Conservation (phyloP, 495 filamentous ascomycete species). For the Talaromyces liani region DNA sequence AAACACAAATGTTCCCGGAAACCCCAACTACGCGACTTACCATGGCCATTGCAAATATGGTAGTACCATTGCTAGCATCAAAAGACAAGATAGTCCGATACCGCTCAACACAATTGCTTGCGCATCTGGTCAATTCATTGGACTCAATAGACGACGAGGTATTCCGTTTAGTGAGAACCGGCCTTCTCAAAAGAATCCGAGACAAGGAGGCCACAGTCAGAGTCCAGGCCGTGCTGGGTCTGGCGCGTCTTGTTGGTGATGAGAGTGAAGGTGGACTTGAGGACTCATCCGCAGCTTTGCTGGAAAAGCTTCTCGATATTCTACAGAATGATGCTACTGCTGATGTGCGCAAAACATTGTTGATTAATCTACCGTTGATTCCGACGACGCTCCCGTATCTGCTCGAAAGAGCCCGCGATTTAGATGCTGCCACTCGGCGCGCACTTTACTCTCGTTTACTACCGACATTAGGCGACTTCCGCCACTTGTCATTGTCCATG, state of each 20-base stretch:
- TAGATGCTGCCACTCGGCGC: slow-evolving; percentile 73
- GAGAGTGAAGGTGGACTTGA: slow-evolving; percentile 66
- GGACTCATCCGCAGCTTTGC: slow-evolving; percentile 53
- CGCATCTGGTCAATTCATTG: slow-evolving; percentile 82
- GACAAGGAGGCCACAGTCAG: slow-evolving; percentile 91
- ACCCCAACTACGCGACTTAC: slow-evolving; percentile 78
- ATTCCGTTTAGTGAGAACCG: slow-evolving; percentile 69
- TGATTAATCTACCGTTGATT: slow-evolving; percentile 80
- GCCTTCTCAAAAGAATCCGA: slow-evolving; percentile 72
- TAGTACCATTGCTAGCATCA: slow-evolving; percentile 62
- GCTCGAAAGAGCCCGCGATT: slow-evolving; percentile 82
- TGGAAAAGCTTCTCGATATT: slow-evolving; percentile 81
- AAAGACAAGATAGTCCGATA: slow-evolving; percentile 94
- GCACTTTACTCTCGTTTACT: slow-evolving; percentile 83
- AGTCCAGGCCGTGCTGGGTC: slow-evolving; percentile 86
- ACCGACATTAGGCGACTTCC: slow-evolving; percentile 89
- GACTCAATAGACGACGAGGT: slow-evolving; percentile 85
- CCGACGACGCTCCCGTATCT: slow-evolving; percentile 81
- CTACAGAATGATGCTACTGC: slow-evolving; percentile 92
- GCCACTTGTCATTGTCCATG: slow-evolving; percentile 91
- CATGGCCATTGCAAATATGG: slow-evolving; percentile 55
- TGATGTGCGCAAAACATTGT: slow-evolving; percentile 79
- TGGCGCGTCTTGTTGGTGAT: slow-evolving; percentile 78
- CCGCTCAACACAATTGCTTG: slow-evolving; percentile 79
- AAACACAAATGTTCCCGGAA: slow-evolving; percentile 58